These are phyloP conservation scores for Pinus taeda DNA, from an alignment of 75 land plant species.

Conservation along the genomic window DNA sequence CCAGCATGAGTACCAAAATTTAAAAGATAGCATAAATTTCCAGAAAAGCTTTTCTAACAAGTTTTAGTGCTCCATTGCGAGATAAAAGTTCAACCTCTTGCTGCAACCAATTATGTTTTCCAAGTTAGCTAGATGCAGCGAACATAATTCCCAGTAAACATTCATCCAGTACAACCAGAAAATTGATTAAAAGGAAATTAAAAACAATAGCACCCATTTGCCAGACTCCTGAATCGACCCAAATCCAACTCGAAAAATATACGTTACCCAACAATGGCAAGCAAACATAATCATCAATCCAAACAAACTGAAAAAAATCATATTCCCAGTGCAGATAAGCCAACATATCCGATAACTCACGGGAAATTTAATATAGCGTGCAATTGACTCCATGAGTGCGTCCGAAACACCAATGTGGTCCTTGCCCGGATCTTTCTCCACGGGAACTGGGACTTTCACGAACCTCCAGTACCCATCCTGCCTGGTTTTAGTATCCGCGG, in stretches of 20 bases:
- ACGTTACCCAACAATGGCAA: background rate
- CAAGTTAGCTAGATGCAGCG: no score
- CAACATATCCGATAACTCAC: slow-evolving; percentile 28
- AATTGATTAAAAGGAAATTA: no score
- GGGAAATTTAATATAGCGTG: slow-evolving; percentile 71
- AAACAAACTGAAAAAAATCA: background rate
- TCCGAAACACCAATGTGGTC: slow-evolving; percentile 61
- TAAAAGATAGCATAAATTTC: no score
- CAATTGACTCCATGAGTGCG: slow-evolving; percentile 60
- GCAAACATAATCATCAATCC: background rate
- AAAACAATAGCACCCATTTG: no score
- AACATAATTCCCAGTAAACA: no score
- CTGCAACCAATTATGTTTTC: no score
- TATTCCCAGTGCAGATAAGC: background rate
- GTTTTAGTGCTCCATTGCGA: no score
- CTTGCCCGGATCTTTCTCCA: slow-evolving; percentile 74
- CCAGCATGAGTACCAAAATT: no score
- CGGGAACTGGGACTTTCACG: slow-evolving; percentile 65
- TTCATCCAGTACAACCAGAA: no score
- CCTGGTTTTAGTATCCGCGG: slow-evolving; percentile 18
- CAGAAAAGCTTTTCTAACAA: no score
- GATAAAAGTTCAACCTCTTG: no score
- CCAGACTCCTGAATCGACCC: no score
- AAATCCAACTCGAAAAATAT: background rate
- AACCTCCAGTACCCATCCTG: slow-evolving; percentile 77